Base-by-base conservation (phyloP, 495 filamentous ascomycete genomes). In the Rhypophila decipiens region DNA sequence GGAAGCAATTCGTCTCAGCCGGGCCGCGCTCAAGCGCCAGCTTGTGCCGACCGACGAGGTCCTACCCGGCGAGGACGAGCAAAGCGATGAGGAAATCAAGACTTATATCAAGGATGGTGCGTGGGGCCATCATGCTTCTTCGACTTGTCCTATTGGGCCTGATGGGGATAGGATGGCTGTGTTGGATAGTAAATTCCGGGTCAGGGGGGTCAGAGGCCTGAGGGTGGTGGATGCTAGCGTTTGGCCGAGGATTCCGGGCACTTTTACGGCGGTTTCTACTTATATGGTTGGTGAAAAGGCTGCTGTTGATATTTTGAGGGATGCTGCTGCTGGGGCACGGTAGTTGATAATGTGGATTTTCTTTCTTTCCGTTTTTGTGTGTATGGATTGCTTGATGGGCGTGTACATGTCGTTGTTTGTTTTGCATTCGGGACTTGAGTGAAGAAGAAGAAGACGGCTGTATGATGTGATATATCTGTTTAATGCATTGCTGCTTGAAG, bases 231-330 rank as follows among this genome's bases (percentile, higher is more conserved):
- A 84, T 63, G 81, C 79, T 12, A 56, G 51, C 24, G 72, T 76
- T 5, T 82, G 73, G 44, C 78, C 79, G 3, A 63, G 66, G 51
- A 78, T 79, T 39, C 79, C 78, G 10, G 80, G 81, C 0, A 71
- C 71, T 9, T 83, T 74, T 46, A 73, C 75, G 20, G 67, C 62
- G 0, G 46, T 77, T 12, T 66, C 76, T 0, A 80, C 77, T 10
- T 80, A 77, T 33, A 74, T 83, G 65, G 65, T 79, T 15, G 76
- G 69, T 22, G 80, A 85, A 65, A 84, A 83, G 66, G 81, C 80
- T 8, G 63, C 63, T 2, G 56, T 54, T 21, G 63, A 61, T 24
- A 66, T 66, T 44, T 21, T 44, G 42, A 13, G 15, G 5, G 15
- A 23, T n/a, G n/a, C n/a, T n/a, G 19, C 39, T 41, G 17, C 2